Conservation (phyloP, 1,284 basidiomycete species). For the Grifola frondosa region DNA sequence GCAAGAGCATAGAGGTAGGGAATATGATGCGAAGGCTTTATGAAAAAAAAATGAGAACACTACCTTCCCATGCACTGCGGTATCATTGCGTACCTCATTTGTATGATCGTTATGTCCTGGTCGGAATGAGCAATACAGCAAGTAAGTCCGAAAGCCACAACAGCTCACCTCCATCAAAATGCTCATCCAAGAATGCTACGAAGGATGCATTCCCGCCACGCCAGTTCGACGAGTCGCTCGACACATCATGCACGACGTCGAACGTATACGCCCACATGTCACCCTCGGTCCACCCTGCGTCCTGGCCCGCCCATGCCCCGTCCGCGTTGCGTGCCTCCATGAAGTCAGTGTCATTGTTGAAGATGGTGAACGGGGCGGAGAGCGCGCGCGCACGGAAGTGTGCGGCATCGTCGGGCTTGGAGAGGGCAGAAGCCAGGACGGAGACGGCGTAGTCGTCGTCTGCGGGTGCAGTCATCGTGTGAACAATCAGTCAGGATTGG, state of each 20-base stretch:
- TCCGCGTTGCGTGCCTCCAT: slow-evolving; percentile 76
- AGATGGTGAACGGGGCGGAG: slow-evolving; percentile 61
- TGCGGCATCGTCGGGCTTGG: slow-evolving; percentile 48
- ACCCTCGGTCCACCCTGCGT: slow-evolving; percentile 78
- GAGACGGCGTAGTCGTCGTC: slow-evolving; percentile 80
- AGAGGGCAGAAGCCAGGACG: slow-evolving; percentile 55
- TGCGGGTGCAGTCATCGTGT: slow-evolving; percentile 32
- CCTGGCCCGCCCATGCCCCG: slow-evolving; percentile 71
- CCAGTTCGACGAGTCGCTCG: slow-evolving; percentile 59
- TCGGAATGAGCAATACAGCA: background rate
- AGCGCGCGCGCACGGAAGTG: slow-evolving; percentile 59
- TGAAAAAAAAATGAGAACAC: background rate
- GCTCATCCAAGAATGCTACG: slow-evolving; percentile 68
- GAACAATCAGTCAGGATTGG: background rate
- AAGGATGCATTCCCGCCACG: slow-evolving; percentile 69
- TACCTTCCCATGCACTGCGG: too few species aligned
- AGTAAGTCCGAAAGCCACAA: background rate
- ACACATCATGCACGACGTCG: slow-evolving; percentile 72
- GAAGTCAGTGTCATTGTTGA: slow-evolving; percentile 71
- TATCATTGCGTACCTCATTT: slow-evolving; percentile 62
- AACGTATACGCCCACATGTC: slow-evolving; percentile 86
- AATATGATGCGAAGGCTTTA: slow-evolving; percentile 82
- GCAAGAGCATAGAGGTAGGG: slow-evolving; percentile 80
- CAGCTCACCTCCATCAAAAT: slow-evolving; percentile 63
- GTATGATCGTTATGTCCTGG: slow-evolving; percentile 81